Percentiles rank a stretch among this genome's conserved stretches.
phyloP scores from a whole-genome alignment of 495 filamentous ascomycete species.

The Tuber indicum region DNA sequence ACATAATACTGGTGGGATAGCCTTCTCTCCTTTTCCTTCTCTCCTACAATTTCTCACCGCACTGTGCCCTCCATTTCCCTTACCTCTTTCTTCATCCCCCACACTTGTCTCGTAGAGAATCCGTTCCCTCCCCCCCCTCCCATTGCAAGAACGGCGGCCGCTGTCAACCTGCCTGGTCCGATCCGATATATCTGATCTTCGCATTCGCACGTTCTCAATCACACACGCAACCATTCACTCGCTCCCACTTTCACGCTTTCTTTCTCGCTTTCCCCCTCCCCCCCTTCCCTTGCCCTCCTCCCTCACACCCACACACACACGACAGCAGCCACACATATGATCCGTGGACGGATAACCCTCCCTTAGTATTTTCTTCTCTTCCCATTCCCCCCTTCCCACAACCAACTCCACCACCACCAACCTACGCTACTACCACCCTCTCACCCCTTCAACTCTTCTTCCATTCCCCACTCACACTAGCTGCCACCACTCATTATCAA shows the following conservation, averaged over 20 bases:
- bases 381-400: constrained; percentile 16
- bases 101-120: neutral
- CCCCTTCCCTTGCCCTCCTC: constrained; percentile 34
- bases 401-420: constrained; percentile 1
- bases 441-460: neutral
- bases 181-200: constrained; percentile 10
- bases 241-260: constrained; percentile 1
- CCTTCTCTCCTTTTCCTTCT: neutral
- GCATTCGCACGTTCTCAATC: constrained; percentile 7
- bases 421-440: neutral
- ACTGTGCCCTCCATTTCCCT: neutral
- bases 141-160: constrained; percentile 5
- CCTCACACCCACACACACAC: constrained; percentile 15
- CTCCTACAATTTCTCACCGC: neutral
- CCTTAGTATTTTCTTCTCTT: constrained; percentile 27
- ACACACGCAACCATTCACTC: constrained; percentile 7
- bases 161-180: constrained; percentile 3
- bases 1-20: neutral
- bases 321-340: constrained; percentile 37
- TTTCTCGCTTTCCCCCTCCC: constrained; percentile 1
- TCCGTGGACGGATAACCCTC: constrained; percentile 36
- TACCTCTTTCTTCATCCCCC: neutral
- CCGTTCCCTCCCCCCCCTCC: neutral
- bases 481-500: neutral
- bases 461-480: neutral